Base-by-base conservation (phyloP, 2,329 filamentous ascomycete species). In the Pestalotiopsis sp. region DNA sequence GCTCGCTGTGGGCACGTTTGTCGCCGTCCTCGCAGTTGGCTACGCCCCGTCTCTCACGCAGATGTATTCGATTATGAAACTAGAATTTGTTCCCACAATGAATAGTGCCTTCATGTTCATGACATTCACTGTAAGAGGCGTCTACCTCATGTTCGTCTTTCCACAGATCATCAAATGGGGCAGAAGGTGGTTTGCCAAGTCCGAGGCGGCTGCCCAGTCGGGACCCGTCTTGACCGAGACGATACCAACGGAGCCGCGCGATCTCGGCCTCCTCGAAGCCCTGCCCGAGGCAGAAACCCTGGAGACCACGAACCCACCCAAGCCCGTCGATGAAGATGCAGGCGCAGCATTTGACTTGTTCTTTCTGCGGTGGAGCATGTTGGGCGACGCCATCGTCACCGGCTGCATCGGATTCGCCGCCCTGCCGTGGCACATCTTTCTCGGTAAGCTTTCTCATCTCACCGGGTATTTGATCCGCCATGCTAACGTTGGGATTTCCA, bases 71-170 rank as follows among this genome's bases (percentile, higher is more conserved):
- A 73, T 75, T 70, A 68, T 70, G 4, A 69, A 57, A 9, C 72
- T 76, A 36, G 20, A 56, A 7, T 76, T 76, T 67, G 67, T 66
- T 4, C 71, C 74, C 36, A 73, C 70, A 4, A 68, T 70, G 57
- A 75, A 74, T 69, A 74, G 74, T 52, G 41, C 72, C 11, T 70
- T 74, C 27, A 74, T 75, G 68, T 70, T 72, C 4, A 61, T 73
- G 31, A 70, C 68, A 45, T 69, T 59, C 25, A 27, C 72, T 31
- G 69, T 74, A 36, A 69, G 73, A 25, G 73, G 74, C 1, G 13
- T 75, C 27, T 75, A 74, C 56, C 70, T 75, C 39, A 76, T 75
- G 72, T 74, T 75, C 56, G 67, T 74, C 25, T 76, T 76, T n/a
- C 74, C 73, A 20, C 67, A 67, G n/a, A 74, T 75, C 20, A 76